Evolutionary conservation across 257 asterid species (phyloP), one percentile per base, ranked within the genome.

Genomic region (Lantana camara): DNA sequence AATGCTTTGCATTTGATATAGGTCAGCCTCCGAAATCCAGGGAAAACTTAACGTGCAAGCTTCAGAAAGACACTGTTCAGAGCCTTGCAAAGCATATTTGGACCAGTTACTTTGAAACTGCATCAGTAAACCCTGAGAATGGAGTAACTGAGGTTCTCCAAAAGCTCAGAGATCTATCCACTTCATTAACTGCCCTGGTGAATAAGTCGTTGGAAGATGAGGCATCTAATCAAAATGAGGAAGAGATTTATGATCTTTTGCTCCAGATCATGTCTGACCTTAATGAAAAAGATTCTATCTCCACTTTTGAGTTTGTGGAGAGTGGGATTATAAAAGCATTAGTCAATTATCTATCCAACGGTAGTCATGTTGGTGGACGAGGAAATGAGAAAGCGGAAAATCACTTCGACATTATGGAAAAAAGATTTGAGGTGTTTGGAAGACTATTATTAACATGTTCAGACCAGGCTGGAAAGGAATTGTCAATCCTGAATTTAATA

Each of bases 241-340:
- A 84, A 75, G 80, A 77, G 29, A 78, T 84, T 42, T 78, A 67
- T 68, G 70, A 44, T 63, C 58, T 88, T 44, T 77, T 94, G 76
- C 77, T 57, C 64, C 73, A 88, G 67, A 83, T 94, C 54, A 58
- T 94, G 80, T 85, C 80, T 8, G 82, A 79, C 77, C 84, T 94
- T 51, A 79, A 77, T 64, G 95, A 86, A 22, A 77, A 77, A 68
- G 90, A 83, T 55, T 78, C 87, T 51, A 75, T 90, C 73, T 90
- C 99, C 66, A 85, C 96, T 35, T 94, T 94, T 75, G 99, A 94
- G 82, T 90, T 94, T 78, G 88, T 94, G 57, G 96, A 90, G 82
- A 94, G 99, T 84, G 97, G 97, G 66, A 79, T 88, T 46, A 73
- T 80, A 29, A 86, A 81, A 65, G 81, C 99, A 60, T 68, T 94